Evolutionary conservation across 495 filamentous ascomycete species (phyloP).

Genomic region (Elaphomyces granulatus): DNA sequence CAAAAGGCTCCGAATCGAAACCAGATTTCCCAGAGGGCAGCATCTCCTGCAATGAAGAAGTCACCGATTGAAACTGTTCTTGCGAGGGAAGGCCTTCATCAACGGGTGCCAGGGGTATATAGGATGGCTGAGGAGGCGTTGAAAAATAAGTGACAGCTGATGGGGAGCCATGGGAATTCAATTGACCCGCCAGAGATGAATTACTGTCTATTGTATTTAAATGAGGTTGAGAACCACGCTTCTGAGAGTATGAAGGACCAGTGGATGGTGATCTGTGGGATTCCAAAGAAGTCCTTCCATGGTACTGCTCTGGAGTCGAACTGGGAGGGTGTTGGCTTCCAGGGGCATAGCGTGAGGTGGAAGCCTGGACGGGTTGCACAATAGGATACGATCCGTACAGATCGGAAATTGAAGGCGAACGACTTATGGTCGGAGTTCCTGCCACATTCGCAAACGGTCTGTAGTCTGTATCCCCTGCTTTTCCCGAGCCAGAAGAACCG

Average conservation of each 20-base stretch:
- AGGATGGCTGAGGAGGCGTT: slow-evolving; percentile 35
- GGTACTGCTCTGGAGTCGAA: slow-evolving; percentile 35
- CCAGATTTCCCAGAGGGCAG: background rate
- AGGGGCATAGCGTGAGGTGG: slow-evolving; percentile 54
- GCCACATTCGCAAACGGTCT: slow-evolving; percentile 74
- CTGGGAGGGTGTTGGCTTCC: slow-evolving; percentile 32
- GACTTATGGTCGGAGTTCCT: slow-evolving; percentile 71
- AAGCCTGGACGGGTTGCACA: slow-evolving; percentile 20
- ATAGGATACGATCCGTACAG: slow-evolving; percentile 49
- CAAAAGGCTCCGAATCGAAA: background rate
- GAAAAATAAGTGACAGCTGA: slow-evolving; percentile 27
- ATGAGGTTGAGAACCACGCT: slow-evolving; percentile 29
- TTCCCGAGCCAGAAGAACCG: slow-evolving; percentile 41
- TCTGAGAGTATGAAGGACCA: slow-evolving; percentile 18
- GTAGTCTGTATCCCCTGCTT: slow-evolving; percentile 39
- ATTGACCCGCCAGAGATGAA: slow-evolving; percentile 15
- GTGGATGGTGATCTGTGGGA: slow-evolving; percentile 30
- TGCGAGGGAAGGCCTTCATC: slow-evolving; percentile 27
- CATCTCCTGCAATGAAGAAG: slow-evolving; percentile 9
- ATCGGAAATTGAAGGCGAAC: slow-evolving; percentile 60
- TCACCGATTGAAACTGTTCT: slow-evolving; percentile 11
- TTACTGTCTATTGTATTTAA: slow-evolving; percentile 23
- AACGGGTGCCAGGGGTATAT: slow-evolving; percentile 33
- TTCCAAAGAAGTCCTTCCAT: slow-evolving; percentile 32
- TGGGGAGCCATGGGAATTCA: slow-evolving; percentile 23